A percentile compares a stretch with the other conserved stretches of the same genome.
These are phyloP conservation scores for Starmerella apicola DNA, from an alignment of 805 yeast genomes.

Conservation along the genomic window DNA sequence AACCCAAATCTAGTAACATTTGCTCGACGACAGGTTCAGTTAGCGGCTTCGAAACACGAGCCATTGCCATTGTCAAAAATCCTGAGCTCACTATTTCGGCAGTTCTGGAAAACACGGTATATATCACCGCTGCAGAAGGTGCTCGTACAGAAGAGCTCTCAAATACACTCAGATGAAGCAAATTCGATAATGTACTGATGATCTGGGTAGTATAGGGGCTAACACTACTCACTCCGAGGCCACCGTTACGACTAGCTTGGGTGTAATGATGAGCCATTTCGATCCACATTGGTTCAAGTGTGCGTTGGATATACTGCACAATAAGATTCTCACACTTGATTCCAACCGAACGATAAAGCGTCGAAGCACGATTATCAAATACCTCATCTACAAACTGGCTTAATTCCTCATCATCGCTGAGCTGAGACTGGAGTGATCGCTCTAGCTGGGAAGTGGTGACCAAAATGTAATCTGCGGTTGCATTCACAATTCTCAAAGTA, in stretches of 20 bases:
- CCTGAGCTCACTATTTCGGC: conserved; percentile 51
- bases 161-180: conserved; percentile 37
- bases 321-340: conserved; percentile 28
- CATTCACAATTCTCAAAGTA: conserved; percentile 58
- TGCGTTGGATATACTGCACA: conserved; percentile 45
- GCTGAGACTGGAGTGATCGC: conserved; percentile 28
- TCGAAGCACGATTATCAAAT: conserved; percentile 13
- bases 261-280: conserved; percentile 46
- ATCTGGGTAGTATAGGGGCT: conserved; percentile 21
- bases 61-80: conserved; percentile 41
- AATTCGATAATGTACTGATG: conserved; percentile 32
- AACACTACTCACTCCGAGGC: conserved; percentile 14
- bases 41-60: conserved; percentile 48
- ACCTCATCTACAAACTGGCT: conserved; percentile 5
- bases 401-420: neutral
- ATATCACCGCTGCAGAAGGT: conserved; percentile 37
- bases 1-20: conserved; percentile 56
- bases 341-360: conserved; percentile 12
- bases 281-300: conserved; percentile 63
- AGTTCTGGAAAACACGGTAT: conserved; percentile 50
- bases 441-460: conserved; percentile 67
- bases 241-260: conserved; percentile 1
- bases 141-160: conserved; percentile 29
- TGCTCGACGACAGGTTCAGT: conserved; percentile 68
- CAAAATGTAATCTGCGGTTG: conserved; percentile 83